Evolutionary conservation across 106 monocot genomes (phyloP), one percentile per base, ranked within the genome.

Genomic region (Allium fistulosum): DNA sequence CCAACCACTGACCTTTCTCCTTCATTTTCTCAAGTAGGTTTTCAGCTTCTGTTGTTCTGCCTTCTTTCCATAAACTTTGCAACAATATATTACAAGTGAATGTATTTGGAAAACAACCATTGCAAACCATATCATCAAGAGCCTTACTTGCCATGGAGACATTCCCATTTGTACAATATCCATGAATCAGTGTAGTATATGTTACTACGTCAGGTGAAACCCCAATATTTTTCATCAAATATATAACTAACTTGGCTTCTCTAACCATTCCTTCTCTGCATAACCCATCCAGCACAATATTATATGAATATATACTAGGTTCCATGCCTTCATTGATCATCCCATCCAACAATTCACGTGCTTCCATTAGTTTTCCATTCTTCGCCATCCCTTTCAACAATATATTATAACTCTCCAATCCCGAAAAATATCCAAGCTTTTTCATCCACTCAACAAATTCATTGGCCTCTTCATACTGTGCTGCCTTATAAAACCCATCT

Each of bases 31-130:
- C 66, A 61, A 92, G 65, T 45, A 97, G 65, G 8, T 49, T 61
- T 17, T 92, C 92, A 12, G 89, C 97, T 79, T 92, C 97, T 22
- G n/a, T 26, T 17, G 52, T 75, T 71, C 79, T 89, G 11, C 89
- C 97, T 79, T 92, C 87, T 79, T 84, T 89, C 86, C 81, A 90
- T 13, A 97, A 68, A 74, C 97, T 97, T 61, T 90, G 80, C 63
- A 97, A 58, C 63, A 97, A 73, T 18, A 97, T 83, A 61, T 97
- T 97, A 77, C 84, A 97, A 61, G 92, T 92, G 73, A 85, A 82
- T 37, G 59, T 58, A 57, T 89, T 90, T 5, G 92, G 92, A 64
- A 79, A 77, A 77, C 84, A 92, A 12, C 74, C 84, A 72, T 73
- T 67, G 4, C 47, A 80, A 3, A 67, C 70, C 97, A 97, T 97